Evolutionary conservation across 2,329 filamentous ascomycete genomes (phyloP), one percentile per base, ranked within the genome.

Genomic region (Hysterium pulicare): DNA sequence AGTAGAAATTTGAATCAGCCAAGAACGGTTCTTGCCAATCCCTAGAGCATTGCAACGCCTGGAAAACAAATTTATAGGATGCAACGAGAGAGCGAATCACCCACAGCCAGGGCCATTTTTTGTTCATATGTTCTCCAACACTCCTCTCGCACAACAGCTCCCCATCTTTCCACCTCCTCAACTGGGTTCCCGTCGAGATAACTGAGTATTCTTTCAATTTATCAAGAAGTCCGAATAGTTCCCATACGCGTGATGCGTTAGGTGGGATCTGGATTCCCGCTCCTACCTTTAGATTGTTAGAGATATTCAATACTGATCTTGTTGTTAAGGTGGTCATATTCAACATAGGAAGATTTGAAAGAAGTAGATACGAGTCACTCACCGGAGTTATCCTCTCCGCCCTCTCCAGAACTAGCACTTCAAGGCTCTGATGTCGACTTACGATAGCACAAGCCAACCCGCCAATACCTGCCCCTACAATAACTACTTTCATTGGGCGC

Each of bases 241-340:
- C 30, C 38, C 35, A 42, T 8, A 51, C 41, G 15, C 47, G 47
- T 11, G 46, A 38, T 10, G 41, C 43, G 28, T 52, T 52, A 33
- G 49, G 47, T 6, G 49, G 49, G 8, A 50, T 52, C 26, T 52
- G 49, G 42, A 52, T 50, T 5, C 49, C 49, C 20, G 49, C 49
- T 20, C 49, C 49, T 4, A 51, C 36, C 49, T 51, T 22, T 24
- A 5, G 19, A 43, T 9, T 15, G 30, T 38, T 28, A 39, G 26
- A 9, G n/a, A 30, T 9, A 30, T 30, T n/a, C 24, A 28, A 28
- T 8, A 28, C 24, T 7, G 24, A 28, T 8, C 8, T 8, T 28
- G 24, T 8, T 8, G 7, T 13, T 13, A 28, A 28, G 8, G 24
- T 28, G 13, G 7, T 28, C 24, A 28, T 13, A 28, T 28, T 28